phyloP scores from a whole-genome alignment of 441 rosid genomes.

The Populus hybrid region DNA sequence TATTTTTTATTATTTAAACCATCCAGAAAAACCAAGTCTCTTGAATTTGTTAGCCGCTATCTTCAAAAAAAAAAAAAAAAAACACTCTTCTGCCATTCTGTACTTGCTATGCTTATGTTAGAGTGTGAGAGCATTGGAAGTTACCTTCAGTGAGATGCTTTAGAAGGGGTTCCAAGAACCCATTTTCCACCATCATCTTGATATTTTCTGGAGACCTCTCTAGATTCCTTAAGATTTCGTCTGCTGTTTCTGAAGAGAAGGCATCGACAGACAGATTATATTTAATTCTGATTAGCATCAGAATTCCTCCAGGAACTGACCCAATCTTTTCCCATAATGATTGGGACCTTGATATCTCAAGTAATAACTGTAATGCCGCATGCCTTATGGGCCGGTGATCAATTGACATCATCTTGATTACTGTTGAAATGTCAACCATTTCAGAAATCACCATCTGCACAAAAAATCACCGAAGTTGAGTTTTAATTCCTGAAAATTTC shows the following conservation, averaged over 20 bases:
- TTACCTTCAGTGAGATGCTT: slow-evolving; percentile 68
- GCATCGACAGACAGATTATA: slow-evolving; percentile 48
- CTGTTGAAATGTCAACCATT: slow-evolving; percentile 38
- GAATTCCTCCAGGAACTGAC: slow-evolving; percentile 55
- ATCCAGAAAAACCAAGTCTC: background rate
- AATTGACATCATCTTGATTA: slow-evolving; percentile 61
- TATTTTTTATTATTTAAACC: background rate
- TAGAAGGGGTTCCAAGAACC: slow-evolving; percentile 74
- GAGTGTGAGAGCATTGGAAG: background rate
- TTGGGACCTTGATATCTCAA: slow-evolving; percentile 63
- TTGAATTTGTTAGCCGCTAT: background rate
- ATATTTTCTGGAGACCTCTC: slow-evolving; percentile 55
- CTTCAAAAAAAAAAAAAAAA: background rate
- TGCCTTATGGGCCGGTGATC: slow-evolving; percentile 53
- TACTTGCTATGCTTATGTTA: background rate
- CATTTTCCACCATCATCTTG: slow-evolving; percentile 88
- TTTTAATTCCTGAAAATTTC: background rate
- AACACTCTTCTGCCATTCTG: background rate
- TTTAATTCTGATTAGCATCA: slow-evolving; percentile 68
- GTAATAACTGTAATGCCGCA: slow-evolving; percentile 52
- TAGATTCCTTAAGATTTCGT: slow-evolving; percentile 58
- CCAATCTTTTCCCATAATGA: slow-evolving; percentile 54
- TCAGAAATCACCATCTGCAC: slow-evolving; percentile 65
- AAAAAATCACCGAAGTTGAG: background rate
- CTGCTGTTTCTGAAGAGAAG: slow-evolving; percentile 57